Base-by-base conservation (phyloP, 306 rosid species). In the Vachellia pachyceras region DNA sequence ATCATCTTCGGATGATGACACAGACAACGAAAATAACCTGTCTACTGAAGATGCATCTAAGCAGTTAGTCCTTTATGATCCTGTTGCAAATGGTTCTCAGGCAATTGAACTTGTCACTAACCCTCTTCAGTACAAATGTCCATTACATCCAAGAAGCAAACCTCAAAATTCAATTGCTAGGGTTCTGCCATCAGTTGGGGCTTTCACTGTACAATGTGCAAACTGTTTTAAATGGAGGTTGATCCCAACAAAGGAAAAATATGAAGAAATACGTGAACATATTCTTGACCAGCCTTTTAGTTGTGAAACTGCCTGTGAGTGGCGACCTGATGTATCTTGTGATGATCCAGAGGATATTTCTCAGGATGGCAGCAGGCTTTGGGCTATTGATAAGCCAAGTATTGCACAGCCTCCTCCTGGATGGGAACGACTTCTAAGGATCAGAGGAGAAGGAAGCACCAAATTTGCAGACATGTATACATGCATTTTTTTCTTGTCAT, bases 341-440 rank as follows among this genome's bases (percentile, higher is more conserved):
- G 91, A 92, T 69, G 97, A 91, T 79, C 97, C 94, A 9, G 88
- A 90, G 29, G 99, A 93, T 73, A 90, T 95, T 82, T 83, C 87
- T 71, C 97, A 95, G 84, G 99, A 95, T 85, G 95, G 88, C 3
- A 89, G 91, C 83, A 86, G 92, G 85, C 81, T 95, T n/a, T 95
- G 99, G 99, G 99, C 99, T 35, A 92, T 95, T 67, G 97, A 95
- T 86, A 95, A 91, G 90, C 99, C 99, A 41, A 93, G 69, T 76
- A 95, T 95, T 86, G 94, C 97, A 0, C 92, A 87, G 87, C 94
- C 97, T 36, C 97, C 99, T 12, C 83, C 86, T 6, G 97, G 97
- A 7, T 95, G 99, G 99, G 90, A 93, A 72, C 90, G 99, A 65
- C 88, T 92, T 22, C 89, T 93, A 25, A 83, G 91, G 85, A 95